Conservation (phyloP, 371 early-diverging fungal genomes). For the Actinomortierella wolfii region DNA sequence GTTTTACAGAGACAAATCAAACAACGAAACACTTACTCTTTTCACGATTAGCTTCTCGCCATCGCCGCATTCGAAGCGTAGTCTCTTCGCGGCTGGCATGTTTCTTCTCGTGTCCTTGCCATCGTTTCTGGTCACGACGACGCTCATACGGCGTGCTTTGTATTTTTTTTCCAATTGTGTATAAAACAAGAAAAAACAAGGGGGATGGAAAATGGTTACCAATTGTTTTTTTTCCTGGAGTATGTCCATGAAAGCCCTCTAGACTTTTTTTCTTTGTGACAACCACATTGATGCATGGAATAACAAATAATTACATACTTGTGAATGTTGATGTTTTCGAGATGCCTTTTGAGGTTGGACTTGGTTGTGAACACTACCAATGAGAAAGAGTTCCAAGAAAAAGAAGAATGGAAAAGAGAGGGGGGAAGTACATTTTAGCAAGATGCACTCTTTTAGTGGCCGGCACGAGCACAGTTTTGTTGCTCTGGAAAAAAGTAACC, state of each 20-base stretch:
- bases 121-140: slow-evolving; percentile 59
- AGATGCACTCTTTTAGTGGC: no score
- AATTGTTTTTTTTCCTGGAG: no score
- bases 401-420: no score
- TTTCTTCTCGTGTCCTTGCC: slow-evolving; percentile 63
- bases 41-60: slow-evolving; percentile 26
- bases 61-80: slow-evolving; percentile 48
- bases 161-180: slow-evolving; percentile 4
- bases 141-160: slow-evolving; percentile 59
- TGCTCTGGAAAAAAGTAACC: no score
- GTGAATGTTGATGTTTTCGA: slow-evolving; percentile 42
- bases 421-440: no score
- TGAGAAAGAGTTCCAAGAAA: not conserved
- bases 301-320: slow-evolving; percentile 12
- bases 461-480: no score
- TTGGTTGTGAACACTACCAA: slow-evolving; percentile 34
- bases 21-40: slow-evolving; percentile 17
- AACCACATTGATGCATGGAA: no score
- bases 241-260: no score
- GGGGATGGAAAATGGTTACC: not conserved
- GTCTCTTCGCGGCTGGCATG: slow-evolving; percentile 57
- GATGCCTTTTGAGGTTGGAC: slow-evolving; percentile 38
- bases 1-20: not conserved
- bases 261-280: no score
- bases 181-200: not conserved